Conservation (phyloP, 495 filamentous ascomycete species). For the Neurospora sp. region DNA sequence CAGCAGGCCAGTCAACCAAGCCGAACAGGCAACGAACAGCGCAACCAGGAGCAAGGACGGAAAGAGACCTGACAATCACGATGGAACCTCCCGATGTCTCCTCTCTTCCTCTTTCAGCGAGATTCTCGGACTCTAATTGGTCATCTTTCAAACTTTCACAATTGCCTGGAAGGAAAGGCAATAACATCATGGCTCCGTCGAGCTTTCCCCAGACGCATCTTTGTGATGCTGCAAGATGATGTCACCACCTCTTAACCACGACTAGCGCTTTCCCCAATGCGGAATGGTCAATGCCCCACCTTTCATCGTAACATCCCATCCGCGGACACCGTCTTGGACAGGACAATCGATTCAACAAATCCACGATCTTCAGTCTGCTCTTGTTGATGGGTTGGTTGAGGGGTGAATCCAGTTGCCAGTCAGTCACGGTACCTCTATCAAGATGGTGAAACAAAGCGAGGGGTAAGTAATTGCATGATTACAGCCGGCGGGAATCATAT, state of each 20-base stretch:
- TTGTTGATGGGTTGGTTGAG: neutral
- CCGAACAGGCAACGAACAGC: neutral
- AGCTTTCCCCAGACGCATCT: conserved; percentile 8
- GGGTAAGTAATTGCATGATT: neutral
- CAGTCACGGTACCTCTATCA: neutral
- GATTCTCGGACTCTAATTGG: neutral
- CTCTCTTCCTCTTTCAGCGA: neutral
- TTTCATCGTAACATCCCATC: neutral
- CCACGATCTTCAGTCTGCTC: neutral
- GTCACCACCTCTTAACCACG: conserved; percentile 21
- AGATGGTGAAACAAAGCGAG: neutral
- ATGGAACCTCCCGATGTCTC: neutral
- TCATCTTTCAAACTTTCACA: neutral
- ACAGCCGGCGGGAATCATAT: neutral
- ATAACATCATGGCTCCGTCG: conserved; percentile 26
- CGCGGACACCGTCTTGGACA: neutral
- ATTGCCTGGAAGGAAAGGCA: too few relatives aligned
- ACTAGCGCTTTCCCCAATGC: neutral
- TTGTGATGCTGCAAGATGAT: conserved; percentile 22
- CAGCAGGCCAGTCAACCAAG: neutral
- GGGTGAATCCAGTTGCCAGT: neutral
- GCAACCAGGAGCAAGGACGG: neutral
- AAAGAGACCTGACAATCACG: neutral
- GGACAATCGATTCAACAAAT: neutral
- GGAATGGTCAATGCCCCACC: neutral